phyloP scores from a whole-genome alignment of 1,284 basidiomycete species.

The Trametes versicolor region DNA sequence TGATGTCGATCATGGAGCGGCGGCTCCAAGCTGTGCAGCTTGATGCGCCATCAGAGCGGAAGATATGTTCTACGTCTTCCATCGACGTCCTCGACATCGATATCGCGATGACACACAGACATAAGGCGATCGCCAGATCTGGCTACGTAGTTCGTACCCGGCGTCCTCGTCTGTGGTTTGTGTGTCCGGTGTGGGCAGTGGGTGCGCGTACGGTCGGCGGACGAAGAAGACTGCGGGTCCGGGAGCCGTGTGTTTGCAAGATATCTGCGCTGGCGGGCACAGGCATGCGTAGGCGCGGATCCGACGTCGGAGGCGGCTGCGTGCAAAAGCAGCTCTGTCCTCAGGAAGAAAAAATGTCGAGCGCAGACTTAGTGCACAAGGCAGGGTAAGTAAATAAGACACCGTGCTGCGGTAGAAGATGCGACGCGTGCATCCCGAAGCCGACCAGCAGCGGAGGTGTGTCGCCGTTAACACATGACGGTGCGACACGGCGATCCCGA shows the following conservation, averaged over 20 bases:
- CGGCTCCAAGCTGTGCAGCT: conserved; percentile 20
- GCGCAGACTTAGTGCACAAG: neutral
- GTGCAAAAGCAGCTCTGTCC: neutral
- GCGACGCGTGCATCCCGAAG: conserved; percentile 1
- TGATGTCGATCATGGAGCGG: conserved; percentile 13
- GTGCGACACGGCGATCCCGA: conserved; percentile 3
- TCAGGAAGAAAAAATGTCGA: neutral
- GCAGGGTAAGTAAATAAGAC: neutral
- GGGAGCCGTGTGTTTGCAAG: neutral
- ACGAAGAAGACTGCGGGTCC: too few relatives aligned
- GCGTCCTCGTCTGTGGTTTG: neutral
- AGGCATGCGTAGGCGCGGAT: conserved; percentile 8
- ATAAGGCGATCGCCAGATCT: conserved; percentile 9
- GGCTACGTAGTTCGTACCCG: conserved; percentile 4
- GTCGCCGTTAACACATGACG: neutral
- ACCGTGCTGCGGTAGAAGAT: conserved; percentile 7
- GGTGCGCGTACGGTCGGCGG: neutral
- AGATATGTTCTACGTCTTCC: conserved; percentile 10
- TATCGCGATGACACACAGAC: conserved; percentile 3
- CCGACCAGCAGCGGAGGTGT: conserved; percentile 7
- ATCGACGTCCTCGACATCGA: conserved; percentile 9
- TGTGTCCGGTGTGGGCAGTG: neutral
- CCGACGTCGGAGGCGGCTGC: conserved; percentile 14
- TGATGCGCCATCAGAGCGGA: conserved; percentile 32
- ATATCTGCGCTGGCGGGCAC: conserved; percentile 3